Conservation (phyloP, 2,329 filamentous ascomycete genomes). For the Phaeosphaeria sp. region DNA sequence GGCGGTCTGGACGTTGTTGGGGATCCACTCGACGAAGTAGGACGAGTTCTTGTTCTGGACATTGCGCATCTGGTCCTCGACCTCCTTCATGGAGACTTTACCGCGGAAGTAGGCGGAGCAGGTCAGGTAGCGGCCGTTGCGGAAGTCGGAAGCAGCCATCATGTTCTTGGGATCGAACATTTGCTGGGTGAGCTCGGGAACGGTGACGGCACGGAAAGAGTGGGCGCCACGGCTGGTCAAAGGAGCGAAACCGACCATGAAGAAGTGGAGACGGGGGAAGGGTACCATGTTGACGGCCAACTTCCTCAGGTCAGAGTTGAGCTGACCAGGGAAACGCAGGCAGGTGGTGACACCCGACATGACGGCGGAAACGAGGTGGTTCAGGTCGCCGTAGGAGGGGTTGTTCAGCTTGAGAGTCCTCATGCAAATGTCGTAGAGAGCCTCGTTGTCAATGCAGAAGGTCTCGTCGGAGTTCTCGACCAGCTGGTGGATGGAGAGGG, state of each 20-base stretch:
- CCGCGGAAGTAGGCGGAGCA: constrained; percentile 99
- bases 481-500: constrained; percentile 97
- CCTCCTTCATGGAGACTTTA: constrained; percentile 99
- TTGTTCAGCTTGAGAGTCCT: constrained; percentile 98
- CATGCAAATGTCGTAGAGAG: constrained; percentile 99
- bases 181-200: constrained; percentile 98
- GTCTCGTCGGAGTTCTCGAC: constrained; percentile 99
- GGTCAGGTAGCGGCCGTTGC: constrained; percentile 98
- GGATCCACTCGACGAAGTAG: constrained; percentile 99
- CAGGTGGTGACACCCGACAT: constrained; percentile 99
- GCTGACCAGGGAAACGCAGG: constrained; percentile 98
- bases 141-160: constrained; percentile 99
- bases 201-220: constrained; percentile 96
- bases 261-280: constrained; percentile 99
- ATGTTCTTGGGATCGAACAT: constrained; percentile 99
- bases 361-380: constrained; percentile 99
- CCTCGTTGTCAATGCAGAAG: constrained; percentile 99
- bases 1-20: constrained; percentile 99
- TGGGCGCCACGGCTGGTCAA: constrained; percentile 90
- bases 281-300: constrained; percentile 99
- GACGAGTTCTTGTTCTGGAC: constrained; percentile 99
- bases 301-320: constrained; percentile 99
- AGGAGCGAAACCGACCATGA: constrained; percentile 99
- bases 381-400: constrained; percentile 98
- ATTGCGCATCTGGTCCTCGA: constrained; percentile 99